A percentile compares a stretch with the other conserved stretches of the same genome.
Evolutionary conservation across 1,139 yeast species (phyloP).

Genomic region (Candida tetrigidarum): DNA sequence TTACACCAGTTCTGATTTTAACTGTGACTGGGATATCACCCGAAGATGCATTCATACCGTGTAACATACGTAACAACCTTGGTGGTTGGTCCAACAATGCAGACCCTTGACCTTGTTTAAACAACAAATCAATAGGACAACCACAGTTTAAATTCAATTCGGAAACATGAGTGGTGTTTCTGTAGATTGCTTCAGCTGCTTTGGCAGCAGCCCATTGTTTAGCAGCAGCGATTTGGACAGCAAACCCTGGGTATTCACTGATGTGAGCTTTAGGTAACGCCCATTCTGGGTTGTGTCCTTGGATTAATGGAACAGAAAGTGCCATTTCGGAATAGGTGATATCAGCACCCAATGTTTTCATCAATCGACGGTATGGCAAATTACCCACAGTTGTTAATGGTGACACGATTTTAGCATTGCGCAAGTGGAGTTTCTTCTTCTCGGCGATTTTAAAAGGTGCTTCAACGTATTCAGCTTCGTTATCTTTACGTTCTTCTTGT

Average conservation of each 20-base stretch:
- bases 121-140: constrained; percentile 93
- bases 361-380: constrained; percentile 89
- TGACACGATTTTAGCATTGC: constrained; percentile 82
- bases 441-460: constrained; percentile 81
- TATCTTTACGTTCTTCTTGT: constrained; percentile 34
- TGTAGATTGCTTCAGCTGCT: constrained; percentile 79
- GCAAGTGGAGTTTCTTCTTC: constrained; percentile 72
- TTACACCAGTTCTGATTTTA: constrained; percentile 90
- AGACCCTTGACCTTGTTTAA: constrained; percentile 94
- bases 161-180: constrained; percentile 57
- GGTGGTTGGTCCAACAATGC: constrained; percentile 93
- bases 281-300: constrained; percentile 96
- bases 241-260: constrained; percentile 85
- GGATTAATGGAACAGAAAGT: constrained; percentile 77
- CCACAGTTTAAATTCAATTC: constrained; percentile 95
- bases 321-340: constrained; percentile 98
- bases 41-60: constrained; percentile 87
- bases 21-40: constrained; percentile 92
- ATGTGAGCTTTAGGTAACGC: constrained; percentile 91
- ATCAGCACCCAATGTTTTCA: constrained; percentile 92
- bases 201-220: constrained; percentile 95
- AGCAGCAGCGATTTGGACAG: constrained; percentile 90
- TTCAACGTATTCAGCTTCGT: constrained; percentile 59
- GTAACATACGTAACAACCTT: constrained; percentile 72
- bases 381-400: constrained; percentile 98